phyloP scores from a whole-genome alignment of 176 grass and related monocot genomes.

The Musa acuminata region DNA sequence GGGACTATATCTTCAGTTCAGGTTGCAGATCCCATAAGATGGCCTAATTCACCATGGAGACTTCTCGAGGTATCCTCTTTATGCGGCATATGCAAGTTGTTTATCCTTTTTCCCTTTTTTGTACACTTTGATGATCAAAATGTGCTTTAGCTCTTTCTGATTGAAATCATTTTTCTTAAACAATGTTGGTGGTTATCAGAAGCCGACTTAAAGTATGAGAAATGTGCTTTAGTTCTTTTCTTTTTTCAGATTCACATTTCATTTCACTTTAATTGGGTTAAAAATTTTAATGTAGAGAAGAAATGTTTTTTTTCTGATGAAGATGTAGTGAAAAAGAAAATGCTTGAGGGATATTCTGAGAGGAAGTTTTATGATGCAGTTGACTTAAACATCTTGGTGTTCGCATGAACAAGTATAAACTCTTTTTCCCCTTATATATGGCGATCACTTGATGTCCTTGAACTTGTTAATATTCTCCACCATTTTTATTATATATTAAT shows the following conservation, averaged over 20 bases:
- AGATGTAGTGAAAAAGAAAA: background rate
- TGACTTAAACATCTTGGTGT: background rate
- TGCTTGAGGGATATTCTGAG: background rate
- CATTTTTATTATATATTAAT: no score
- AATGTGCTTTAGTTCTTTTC: background rate
- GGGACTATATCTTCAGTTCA: conserved; percentile 57
- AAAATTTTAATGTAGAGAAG: background rate
- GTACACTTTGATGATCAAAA: background rate
- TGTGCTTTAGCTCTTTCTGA: background rate
- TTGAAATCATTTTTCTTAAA: no score
- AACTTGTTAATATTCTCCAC: no score
- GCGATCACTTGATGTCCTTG: no score
- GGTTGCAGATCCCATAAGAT: conserved; percentile 44
- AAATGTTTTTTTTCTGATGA: background rate
- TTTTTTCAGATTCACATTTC: background rate
- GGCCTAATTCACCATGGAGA: conserved; percentile 80
- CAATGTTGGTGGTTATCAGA: background rate
- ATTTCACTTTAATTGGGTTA: background rate
- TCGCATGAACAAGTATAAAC: background rate
- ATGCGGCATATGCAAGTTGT: background rate
- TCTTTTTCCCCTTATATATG: no score
- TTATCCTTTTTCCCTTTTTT: background rate
- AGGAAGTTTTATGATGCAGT: background rate
- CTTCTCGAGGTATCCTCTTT: conserved; percentile 55
- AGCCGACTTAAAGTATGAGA: background rate